These are phyloP conservation scores for Kalanchoe fedtschenkoi DNA, from an alignment of 164 flowering plant species.

Conservation along the genomic window DNA sequence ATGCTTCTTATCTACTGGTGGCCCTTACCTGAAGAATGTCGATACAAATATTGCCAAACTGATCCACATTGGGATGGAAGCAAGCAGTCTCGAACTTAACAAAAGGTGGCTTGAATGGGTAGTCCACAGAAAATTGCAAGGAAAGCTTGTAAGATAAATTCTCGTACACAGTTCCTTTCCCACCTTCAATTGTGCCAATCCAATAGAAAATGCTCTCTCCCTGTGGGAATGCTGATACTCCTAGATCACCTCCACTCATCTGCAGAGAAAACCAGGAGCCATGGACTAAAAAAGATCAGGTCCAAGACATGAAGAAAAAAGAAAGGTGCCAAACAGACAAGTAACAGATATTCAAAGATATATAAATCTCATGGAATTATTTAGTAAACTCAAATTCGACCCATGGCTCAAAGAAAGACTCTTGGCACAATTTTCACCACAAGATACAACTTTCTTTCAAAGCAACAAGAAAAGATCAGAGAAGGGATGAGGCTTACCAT, in stretches of 20 bases:
- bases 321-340: too few species aligned
- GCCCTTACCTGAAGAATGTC: conserved; percentile 65
- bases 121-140: conserved; percentile 48
- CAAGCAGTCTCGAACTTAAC: conserved; percentile 65
- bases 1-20: neutral
- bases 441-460: neutral
- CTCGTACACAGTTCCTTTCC: conserved; percentile 56
- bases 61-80: conserved; percentile 80
- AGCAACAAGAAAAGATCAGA: neutral
- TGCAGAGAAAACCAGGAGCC: conserved; percentile 12
- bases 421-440: neutral
- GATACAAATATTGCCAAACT: conserved; percentile 64
- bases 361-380: too few species aligned
- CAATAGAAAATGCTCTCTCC: conserved; percentile 60
- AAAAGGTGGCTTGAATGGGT: conserved; percentile 77
- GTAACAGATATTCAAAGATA: too few species aligned
- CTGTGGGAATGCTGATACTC: conserved; percentile 68
- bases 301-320: neutral
- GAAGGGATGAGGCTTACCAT: conserved; percentile 26
- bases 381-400: too few species aligned
- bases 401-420: too few species aligned
- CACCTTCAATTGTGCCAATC: conserved; percentile 70
- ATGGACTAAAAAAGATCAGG: neutral
- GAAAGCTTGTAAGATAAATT: conserved; percentile 62
- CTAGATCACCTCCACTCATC: conserved; percentile 62